Evolutionary conservation across 768 basidiomycete genomes (phyloP).

Genomic region (Nidularia pulvinata): DNA sequence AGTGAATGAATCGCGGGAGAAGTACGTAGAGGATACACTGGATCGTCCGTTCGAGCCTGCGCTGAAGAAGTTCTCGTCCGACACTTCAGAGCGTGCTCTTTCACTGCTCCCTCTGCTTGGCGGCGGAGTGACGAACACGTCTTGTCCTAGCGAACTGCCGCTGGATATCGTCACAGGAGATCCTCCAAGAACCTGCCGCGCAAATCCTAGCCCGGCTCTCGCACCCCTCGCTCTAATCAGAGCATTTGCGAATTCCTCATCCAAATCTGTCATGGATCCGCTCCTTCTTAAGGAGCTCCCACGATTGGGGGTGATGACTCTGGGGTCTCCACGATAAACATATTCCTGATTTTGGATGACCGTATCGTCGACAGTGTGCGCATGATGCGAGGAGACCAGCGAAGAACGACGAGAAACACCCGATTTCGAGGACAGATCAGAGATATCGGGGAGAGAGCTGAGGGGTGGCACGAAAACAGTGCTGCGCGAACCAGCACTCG

Average conservation of each 20-base stretch:
- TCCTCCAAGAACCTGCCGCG: conserved; percentile 39
- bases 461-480: conserved; percentile 81
- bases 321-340: conserved; percentile 70
- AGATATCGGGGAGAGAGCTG: conserved; percentile 68
- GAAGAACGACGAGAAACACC: conserved; percentile 38
- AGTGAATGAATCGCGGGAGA: conserved; percentile 24
- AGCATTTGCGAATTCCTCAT: conserved; percentile 48
- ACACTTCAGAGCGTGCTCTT: conserved; percentile 23
- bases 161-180: conserved; percentile 77
- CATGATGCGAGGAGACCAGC: conserved; percentile 55
- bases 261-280: conserved; percentile 81
- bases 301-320: conserved; percentile 69
- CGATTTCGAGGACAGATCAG: conserved; percentile 47
- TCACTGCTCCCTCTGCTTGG: conserved; percentile 32
- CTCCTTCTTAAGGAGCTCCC: conserved; percentile 43
- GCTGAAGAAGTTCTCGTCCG: conserved; percentile 39
- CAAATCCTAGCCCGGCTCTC: conserved; percentile 31
- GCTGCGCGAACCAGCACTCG: conserved; percentile 60
- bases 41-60: conserved; percentile 30
- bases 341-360: conserved; percentile 67
- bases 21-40: conserved; percentile 32
- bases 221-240: conserved; percentile 42
- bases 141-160: conserved; percentile 49
- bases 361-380: conserved; percentile 72
- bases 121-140: conserved; percentile 41